Evolutionary conservation across 208 protist species (phyloP).

Genomic region (Leishmania martiniquensis): DNA sequence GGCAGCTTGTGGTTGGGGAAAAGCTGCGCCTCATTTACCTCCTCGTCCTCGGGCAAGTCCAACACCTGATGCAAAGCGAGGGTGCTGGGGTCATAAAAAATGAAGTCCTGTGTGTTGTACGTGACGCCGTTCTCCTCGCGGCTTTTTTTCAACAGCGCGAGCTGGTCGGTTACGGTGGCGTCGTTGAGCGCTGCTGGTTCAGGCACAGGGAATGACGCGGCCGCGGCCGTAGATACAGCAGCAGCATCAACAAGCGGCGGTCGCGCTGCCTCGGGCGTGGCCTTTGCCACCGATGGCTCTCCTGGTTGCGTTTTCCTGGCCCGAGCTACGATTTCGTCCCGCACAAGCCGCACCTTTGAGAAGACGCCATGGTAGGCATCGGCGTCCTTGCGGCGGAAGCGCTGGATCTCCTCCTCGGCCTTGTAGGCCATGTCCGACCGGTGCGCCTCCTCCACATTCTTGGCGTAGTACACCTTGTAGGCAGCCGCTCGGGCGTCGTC

Average conservation of each 20-base stretch:
- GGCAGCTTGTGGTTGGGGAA: slow-evolving; percentile 72
- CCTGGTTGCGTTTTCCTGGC: slow-evolving; percentile 4
- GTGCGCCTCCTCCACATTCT: slow-evolving; percentile 46
- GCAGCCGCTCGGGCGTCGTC: slow-evolving; percentile 19
- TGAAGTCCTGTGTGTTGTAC: slow-evolving; percentile 80
- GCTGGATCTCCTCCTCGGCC: slow-evolving; percentile 48
- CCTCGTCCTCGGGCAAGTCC: slow-evolving; percentile 68
- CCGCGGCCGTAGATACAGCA: not conserved
- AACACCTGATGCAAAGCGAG: slow-evolving; percentile 82
- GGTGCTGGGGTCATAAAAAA: slow-evolving; percentile 78
- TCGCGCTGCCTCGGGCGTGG: not conserved
- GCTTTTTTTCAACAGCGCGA: slow-evolving; percentile 37
- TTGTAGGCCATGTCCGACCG: slow-evolving; percentile 32
- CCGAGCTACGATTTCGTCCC: slow-evolving; percentile 22
- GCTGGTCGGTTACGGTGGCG: slow-evolving; percentile 21
- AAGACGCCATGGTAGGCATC: slow-evolving; percentile 33
- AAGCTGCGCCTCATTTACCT: slow-evolving; percentile 59
- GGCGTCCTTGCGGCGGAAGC: slow-evolving; percentile 26
- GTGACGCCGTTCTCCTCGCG: slow-evolving; percentile 48
- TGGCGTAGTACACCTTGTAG: slow-evolving; percentile 48
- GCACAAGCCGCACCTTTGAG: slow-evolving; percentile 35
- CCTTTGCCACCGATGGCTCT: not conserved
- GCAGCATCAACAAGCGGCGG: not conserved
- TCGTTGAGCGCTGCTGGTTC: not conserved
- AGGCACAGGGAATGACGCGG: not conserved